phyloP scores from a whole-genome alignment of 192 early-diverging fungal species.

The Rhizophagus prolifer region DNA sequence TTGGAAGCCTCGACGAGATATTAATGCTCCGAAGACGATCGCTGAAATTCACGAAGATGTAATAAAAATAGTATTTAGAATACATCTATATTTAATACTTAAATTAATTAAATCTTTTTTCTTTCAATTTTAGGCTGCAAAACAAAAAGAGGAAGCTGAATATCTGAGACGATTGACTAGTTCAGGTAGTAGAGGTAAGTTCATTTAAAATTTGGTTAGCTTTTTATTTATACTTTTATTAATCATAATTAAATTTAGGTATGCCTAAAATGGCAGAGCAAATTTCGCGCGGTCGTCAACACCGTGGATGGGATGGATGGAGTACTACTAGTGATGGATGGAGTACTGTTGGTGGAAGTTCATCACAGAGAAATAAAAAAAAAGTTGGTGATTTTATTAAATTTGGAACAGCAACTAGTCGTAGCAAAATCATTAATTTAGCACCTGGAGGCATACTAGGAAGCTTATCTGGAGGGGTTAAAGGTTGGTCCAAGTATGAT shows the following conservation, averaged over 20 bases:
- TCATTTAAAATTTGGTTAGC: not conserved
- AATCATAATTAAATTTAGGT: not conserved
- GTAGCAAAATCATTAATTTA: too few species aligned
- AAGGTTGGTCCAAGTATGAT: too few species aligned
- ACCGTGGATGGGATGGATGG: too few species aligned
- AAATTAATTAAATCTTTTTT: too few species aligned
- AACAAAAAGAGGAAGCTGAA: constrained; percentile 74
- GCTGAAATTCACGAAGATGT: constrained; percentile 84
- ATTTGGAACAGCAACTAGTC: too few species aligned
- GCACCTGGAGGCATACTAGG: too few species aligned
- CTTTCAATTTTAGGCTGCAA: constrained; percentile 41
- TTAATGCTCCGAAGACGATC: too few species aligned
- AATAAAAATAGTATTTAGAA: not conserved
- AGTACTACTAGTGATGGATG: constrained; percentile 75
- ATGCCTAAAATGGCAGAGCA: too few species aligned
- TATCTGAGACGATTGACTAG: constrained; percentile 65
- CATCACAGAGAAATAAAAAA: constrained; percentile 44
- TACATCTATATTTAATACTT: not conserved
- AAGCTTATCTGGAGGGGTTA: too few species aligned
- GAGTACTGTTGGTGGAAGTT: constrained; percentile 58
- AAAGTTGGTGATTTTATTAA: too few species aligned
- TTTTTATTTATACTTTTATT: not conserved
- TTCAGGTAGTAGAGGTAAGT: constrained; percentile 55
- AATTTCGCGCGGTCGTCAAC: too few species aligned
- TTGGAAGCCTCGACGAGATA: too few species aligned